phyloP scores from a whole-genome alignment of 805 yeast species.

The Barnettozyma siamensis region DNA sequence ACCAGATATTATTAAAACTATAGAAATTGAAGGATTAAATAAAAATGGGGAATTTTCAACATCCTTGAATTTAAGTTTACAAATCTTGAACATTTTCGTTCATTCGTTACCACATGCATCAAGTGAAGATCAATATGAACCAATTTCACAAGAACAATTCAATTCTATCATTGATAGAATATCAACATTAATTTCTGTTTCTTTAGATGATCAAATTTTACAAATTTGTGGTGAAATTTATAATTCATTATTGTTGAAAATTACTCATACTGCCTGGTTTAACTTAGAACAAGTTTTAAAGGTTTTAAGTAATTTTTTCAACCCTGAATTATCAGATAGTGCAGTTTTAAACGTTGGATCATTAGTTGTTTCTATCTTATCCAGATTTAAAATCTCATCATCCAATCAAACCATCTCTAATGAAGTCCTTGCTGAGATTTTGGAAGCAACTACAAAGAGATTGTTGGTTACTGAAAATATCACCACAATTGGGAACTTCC shows the following conservation, averaged over 20 bases:
- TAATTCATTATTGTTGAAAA: slow-evolving; percentile 47
- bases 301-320: slow-evolving; percentile 62
- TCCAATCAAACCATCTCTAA: slow-evolving; percentile 3
- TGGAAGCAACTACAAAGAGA: slow-evolving; percentile 67
- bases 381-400: slow-evolving; percentile 35
- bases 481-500: slow-evolving; percentile 69
- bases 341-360: slow-evolving; percentile 77
- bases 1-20: slow-evolving; percentile 41
- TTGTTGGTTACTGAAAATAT: slow-evolving; percentile 62
- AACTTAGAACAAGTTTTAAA: slow-evolving; percentile 39
- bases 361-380: slow-evolving; percentile 54
- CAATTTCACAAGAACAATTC: slow-evolving; percentile 21
- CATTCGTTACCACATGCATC: slow-evolving; percentile 26
- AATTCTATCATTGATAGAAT: slow-evolving; percentile 38
- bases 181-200: slow-evolving; percentile 25
- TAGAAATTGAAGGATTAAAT: slow-evolving; percentile 17
- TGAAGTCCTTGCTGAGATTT: slow-evolving; percentile 42
- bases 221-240: slow-evolving; percentile 76
- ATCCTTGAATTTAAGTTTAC: slow-evolving; percentile 51
- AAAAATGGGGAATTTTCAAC: slow-evolving; percentile 48
- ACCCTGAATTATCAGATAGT: slow-evolving; percentile 67
- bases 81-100: slow-evolving; percentile 46
- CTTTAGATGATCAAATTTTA: slow-evolving; percentile 71
- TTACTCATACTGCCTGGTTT: slow-evolving; percentile 16
- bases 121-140: slow-evolving; percentile 25